Conservation (phyloP, 73 alveolate species). For the Effrenium voratum region DNA sequence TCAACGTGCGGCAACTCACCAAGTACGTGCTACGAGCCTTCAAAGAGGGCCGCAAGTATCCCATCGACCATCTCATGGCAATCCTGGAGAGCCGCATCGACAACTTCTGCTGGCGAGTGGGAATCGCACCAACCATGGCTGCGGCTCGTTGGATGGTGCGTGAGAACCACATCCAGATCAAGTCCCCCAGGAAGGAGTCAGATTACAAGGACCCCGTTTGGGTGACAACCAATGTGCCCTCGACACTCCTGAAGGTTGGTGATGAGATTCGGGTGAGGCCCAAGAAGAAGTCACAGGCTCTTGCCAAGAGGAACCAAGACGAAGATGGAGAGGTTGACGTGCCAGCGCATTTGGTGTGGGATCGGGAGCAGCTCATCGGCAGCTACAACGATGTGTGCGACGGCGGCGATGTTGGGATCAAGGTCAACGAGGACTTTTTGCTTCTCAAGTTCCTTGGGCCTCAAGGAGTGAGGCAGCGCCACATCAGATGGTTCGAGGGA, state of each 20-base stretch:
- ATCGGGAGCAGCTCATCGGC: conserved; percentile 44
- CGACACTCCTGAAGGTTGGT: conserved; percentile 56
- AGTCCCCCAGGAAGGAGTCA: neutral
- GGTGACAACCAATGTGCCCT: conserved; percentile 61
- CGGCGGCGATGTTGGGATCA: conserved; percentile 34
- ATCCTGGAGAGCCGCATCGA: conserved; percentile 86
- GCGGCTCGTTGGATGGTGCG: conserved; percentile 73
- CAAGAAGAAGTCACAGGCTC: conserved; percentile 44
- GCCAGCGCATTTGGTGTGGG: conserved; percentile 61
- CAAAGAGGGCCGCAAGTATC: conserved; percentile 88
- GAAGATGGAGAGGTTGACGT: conserved; percentile 73
- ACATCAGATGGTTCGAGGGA: conserved; percentile 86
- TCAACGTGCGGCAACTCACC: conserved; percentile 75
- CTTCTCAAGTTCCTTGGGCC: conserved; percentile 69
- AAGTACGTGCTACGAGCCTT: conserved; percentile 82
- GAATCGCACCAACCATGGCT: conserved; percentile 85
- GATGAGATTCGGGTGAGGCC: conserved; percentile 79
- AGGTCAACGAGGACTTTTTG: conserved; percentile 57
- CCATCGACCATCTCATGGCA: conserved; percentile 62
- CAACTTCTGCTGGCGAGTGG: conserved; percentile 86
- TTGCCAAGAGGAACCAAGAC: conserved; percentile 57
- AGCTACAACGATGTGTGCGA: conserved; percentile 65
- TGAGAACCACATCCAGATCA: conserved; percentile 74
- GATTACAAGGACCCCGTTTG: conserved; percentile 53
- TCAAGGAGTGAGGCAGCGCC: conserved; percentile 66